phyloP scores from a whole-genome alignment of 495 filamentous ascomycete genomes.

The Amphirosellinia nigrospora region DNA sequence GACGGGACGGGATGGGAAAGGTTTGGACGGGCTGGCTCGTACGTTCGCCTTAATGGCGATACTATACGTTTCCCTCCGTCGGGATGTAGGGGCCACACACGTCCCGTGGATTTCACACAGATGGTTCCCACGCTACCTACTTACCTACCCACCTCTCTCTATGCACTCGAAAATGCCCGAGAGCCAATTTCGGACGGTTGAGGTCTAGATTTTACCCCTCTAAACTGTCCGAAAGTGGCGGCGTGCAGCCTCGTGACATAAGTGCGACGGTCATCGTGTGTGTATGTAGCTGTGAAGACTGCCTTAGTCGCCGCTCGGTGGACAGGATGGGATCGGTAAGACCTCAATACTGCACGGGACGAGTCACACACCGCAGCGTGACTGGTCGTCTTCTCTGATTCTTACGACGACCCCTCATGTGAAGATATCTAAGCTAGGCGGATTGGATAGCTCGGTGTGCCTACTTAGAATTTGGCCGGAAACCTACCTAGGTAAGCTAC shows the following conservation, averaged over 20 bases:
- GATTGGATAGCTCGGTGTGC: not conserved
- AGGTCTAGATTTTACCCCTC: not conserved
- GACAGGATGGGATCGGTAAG: not conserved
- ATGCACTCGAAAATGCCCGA: slow-evolving; percentile 18
- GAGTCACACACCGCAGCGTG: not conserved
- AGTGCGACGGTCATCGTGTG: slow-evolving; percentile 5
- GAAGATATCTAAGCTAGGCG: not conserved
- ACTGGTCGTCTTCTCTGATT: not conserved
- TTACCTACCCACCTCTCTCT: not conserved
- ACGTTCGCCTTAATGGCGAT: not conserved
- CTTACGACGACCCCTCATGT: not conserved
- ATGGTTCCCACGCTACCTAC: slow-evolving; percentile 8
- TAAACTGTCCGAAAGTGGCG: not conserved
- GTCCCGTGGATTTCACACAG: not conserved
- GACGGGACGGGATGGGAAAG: not conserved
- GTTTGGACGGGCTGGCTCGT: not conserved
- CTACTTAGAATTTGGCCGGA: not conserved
- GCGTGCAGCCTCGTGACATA: slow-evolving; percentile 9
- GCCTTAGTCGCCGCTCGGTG: not conserved
- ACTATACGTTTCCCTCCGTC: not conserved
- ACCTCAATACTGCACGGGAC: slow-evolving; percentile 3
- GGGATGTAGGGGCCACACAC: not conserved
- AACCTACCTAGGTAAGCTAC: not conserved
- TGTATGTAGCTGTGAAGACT: not conserved
- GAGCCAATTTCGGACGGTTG: not conserved